phyloP scores from a whole-genome alignment of 1,139 yeast genomes.

The Kodamaea alishanica region DNA sequence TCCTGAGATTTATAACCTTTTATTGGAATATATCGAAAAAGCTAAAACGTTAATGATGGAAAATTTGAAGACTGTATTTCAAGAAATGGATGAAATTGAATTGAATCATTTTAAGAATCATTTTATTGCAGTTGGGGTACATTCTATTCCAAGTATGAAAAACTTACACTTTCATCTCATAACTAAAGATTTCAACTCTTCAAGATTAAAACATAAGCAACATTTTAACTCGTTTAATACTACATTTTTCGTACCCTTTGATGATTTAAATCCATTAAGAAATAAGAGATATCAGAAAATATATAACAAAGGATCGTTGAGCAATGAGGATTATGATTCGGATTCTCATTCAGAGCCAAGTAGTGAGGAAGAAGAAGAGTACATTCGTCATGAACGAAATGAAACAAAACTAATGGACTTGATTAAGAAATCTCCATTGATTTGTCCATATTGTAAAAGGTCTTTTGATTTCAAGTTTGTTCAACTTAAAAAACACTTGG shows the following conservation, averaged over 20 bases:
- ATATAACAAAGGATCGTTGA: constrained; percentile 1
- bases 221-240: constrained; percentile 75
- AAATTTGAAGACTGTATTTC: constrained; percentile 23
- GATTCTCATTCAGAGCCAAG: constrained; percentile 18
- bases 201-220: constrained; percentile 51
- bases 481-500: constrained; percentile 47
- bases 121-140: constrained; percentile 62
- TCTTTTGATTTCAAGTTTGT: constrained; percentile 47
- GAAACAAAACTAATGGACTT: constrained; percentile 20
- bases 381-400: constrained; percentile 9
- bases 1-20: constrained; percentile 25
- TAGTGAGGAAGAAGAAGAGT: constrained; percentile 10
- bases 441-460: constrained; percentile 48
- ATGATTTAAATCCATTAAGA: constrained; percentile 23
- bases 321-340: constrained; percentile 17
- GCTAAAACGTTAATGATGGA: constrained; percentile 40
- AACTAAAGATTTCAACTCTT: constrained; percentile 59
- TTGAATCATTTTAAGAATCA: constrained; percentile 22
- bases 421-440: constrained; percentile 37
- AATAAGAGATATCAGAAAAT: constrained; percentile 8
- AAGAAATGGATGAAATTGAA: constrained; percentile 7
- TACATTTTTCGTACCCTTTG: constrained; percentile 57
- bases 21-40: constrained; percentile 39
- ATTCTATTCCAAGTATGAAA: constrained; percentile 63
- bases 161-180: constrained; percentile 74